phyloP scores from a whole-genome alignment of 768 basidiomycete species.

The Porphyrellus cyaneotinctus region DNA sequence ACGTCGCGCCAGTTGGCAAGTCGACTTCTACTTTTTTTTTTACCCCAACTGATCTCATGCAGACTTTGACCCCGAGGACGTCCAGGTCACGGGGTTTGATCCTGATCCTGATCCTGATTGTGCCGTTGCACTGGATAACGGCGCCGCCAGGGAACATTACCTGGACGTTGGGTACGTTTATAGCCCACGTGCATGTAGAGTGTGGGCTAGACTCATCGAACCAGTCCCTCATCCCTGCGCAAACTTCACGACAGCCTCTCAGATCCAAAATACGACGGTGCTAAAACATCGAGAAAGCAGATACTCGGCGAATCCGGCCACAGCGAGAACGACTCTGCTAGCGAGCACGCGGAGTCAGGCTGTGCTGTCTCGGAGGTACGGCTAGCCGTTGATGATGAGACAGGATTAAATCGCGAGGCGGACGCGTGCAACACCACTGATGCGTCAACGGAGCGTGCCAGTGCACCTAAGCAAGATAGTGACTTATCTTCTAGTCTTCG shows the following conservation, averaged over 20 bases:
- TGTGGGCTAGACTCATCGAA: conserved; percentile 2
- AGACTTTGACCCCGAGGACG: conserved; percentile 78
- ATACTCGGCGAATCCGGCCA: conserved; percentile 39
- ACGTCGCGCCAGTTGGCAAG: conserved; percentile 65
- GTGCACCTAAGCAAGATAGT: conserved; percentile 18
- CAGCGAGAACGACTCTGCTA: conserved; percentile 4
- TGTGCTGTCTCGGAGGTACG: conserved; percentile 17
- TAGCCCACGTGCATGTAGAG: conserved; percentile 20
- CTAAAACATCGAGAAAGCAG: conserved; percentile 57
- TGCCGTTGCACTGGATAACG: conserved; percentile 29
- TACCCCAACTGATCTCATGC: conserved; percentile 9
- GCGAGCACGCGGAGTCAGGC: conserved; percentile 18
- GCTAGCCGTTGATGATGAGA: conserved; percentile 11
- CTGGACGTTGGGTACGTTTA: conserved; percentile 68
- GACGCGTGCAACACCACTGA: conserved; percentile 8
- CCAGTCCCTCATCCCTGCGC: conserved; percentile 67
- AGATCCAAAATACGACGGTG: conserved; percentile 78
- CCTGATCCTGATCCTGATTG: conserved; percentile 29
- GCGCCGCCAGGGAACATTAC: conserved; percentile 68
- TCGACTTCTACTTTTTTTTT: conserved; percentile 8
- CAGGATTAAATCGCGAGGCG: conserved; percentile 9
- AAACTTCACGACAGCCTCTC: conserved; percentile 59
- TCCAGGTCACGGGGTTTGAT: conserved; percentile 43
- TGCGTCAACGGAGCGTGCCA: conserved; percentile 10
- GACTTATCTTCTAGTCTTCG: conserved; percentile 53